Base-by-base conservation (phyloP, 2,329 filamentous ascomycete genomes). In the Calonectria naviculata region DNA sequence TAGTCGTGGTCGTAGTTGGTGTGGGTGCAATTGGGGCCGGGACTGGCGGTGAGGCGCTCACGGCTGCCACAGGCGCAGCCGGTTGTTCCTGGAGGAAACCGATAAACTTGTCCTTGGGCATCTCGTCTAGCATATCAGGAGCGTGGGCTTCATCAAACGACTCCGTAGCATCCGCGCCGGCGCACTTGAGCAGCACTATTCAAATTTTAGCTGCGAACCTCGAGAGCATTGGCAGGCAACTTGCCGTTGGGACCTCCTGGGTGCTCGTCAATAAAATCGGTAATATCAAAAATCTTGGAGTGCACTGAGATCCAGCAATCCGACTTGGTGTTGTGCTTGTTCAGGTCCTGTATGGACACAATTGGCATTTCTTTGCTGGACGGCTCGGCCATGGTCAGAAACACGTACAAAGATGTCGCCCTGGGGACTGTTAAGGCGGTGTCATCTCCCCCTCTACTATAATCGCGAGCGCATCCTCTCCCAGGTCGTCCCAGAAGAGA, bases 251-350 rank as follows among this genome's bases (percentile, higher is more conserved):
- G 73, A 1, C 83, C 83, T 12, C 83, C 83, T 1, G 83, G 83
- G 44, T 85, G 83, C 46, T 80, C 76, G 29, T 79, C 74, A 19
- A 92, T 85, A 75, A 94, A 94, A 2, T 90, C 87, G 3, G 91
- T 92, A 58, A 94, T 83, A 79, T 94, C 91, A 87, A 92, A 94
- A 31, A 94, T 91, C 76, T 89, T 88, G 54, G 88, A 88, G 79
- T 93, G 89, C 26, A 94, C 88, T 21, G 93, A 91, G 70, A 94
- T 89, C 93, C 93, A 94, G 76, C 89, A 87, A 74, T 91, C 78
- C 81, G 64, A 85, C 76, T 38, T 83, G 75, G 15, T 84, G 66
- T 85, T 88, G 76, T 91, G 89, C 65, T 80, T 80, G 15, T 81
- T 84, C 42, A 91, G 80, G 60, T 88, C 84, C 19, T 68, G 72